These are phyloP conservation scores for Hypoxylon sp. DNA, from an alignment of 2,329 filamentous ascomycete genomes.

Conservation along the genomic window DNA sequence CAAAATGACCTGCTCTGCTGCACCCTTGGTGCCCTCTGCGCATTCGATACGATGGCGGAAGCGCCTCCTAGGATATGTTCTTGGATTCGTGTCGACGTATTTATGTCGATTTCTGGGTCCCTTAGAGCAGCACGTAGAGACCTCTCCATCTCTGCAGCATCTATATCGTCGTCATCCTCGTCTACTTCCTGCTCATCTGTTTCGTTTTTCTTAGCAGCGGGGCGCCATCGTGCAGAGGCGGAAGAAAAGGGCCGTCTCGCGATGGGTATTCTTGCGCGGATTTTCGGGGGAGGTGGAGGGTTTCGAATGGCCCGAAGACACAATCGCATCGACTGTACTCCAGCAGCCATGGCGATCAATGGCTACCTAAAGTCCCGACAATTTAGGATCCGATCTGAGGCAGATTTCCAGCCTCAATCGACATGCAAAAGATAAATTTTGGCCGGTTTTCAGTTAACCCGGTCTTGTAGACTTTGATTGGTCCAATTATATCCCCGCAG, in stretches of 20 bases:
- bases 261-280: constrained; percentile 35
- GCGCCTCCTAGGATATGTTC: constrained; percentile 23
- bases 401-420: no score
- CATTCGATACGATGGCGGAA: constrained; percentile 1
- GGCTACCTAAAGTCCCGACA: no score
- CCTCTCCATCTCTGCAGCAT: constrained; percentile 18
- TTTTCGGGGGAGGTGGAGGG: constrained; percentile 30
- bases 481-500: not conserved
- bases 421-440: constrained; percentile 28
- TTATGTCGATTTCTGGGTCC: constrained; percentile 6
- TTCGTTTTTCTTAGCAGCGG: constrained; percentile 36
- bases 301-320: constrained; percentile 49
- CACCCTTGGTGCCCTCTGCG: constrained; percentile 4
- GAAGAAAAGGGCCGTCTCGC: constrained; percentile 44
- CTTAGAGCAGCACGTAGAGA: constrained; percentile 1
- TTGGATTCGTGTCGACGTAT: constrained; percentile 15
- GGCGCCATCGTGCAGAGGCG: constrained; percentile 36
- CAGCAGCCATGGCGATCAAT: constrained; percentile 51
- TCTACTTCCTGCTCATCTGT: constrained; percentile 27
- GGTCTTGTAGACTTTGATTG: constrained; percentile 11
- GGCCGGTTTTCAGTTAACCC: constrained; percentile 20
- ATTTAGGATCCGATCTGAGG: no score
- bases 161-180: constrained; percentile 27
- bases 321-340: constrained; percentile 52
- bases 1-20: constrained; percentile 35